Base-by-base conservation (phyloP, 192 early-diverging fungal genomes). In the Chytriomyces hyalinus region DNA sequence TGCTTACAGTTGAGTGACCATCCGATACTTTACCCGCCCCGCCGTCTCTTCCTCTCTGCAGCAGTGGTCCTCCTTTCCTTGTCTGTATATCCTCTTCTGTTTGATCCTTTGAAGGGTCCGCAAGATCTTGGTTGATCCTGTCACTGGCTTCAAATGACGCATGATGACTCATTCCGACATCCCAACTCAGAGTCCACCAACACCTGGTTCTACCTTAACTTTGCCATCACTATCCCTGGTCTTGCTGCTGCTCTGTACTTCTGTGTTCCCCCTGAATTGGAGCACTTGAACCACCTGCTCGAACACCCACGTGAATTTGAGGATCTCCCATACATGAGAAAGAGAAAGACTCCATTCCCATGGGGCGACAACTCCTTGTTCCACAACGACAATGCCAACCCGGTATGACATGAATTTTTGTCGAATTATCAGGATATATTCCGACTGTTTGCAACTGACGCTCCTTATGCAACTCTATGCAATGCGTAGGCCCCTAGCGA, bases 321-420 rank as follows among this genome's bases (percentile, higher is more conserved):
- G 60, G 71, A 63, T 49, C 76, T 70, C 47, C 81, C 84, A 15
- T 80, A 89, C 86, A 49, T 87, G 80, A 70, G 84, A 47, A 89
- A 87, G 81, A 68, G 88, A 26, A 86, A 84, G 78, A 84, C 79
- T 75, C 70, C 69, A 3, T 84, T 76, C 81, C 84, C 88, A 49
- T 89, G 86, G 86, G 87, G 87, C 47, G 84, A 87, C 80, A 76
- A 83, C 64, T 80, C 80, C 59, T 72, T 85, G 69, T 87, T 87
- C 82, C 79, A 83, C 76, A 81, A 86, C 77, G 57, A 59, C 49
- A 75, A 82, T 72, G 67, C 80, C 51, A 86, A 75, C 78, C 78
- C 78, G n/a, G 67, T 78, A 26, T 26, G 24, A 26, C 24, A 26
- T 26, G 24, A 26, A 0, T 26, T 26, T 26, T 26, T 26, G 24